Evolutionary conservation across 768 basidiomycete genomes (phyloP).

Genomic region (Leccinum broughii): DNA sequence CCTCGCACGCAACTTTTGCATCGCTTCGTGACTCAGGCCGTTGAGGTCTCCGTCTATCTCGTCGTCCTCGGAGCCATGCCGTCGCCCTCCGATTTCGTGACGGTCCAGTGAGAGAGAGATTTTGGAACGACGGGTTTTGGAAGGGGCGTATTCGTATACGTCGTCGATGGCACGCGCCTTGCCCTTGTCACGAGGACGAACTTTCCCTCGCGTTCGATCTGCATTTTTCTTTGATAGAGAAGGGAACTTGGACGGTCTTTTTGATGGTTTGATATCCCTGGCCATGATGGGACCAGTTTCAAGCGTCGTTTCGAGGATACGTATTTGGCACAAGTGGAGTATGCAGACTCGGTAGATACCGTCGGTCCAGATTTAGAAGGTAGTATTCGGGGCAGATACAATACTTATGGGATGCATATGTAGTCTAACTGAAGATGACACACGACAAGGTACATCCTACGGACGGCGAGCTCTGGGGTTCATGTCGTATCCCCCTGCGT

Average conservation of each 20-base stretch:
- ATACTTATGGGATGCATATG: not conserved
- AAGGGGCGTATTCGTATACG: constrained; percentile 63
- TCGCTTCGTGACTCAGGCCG: constrained; percentile 28
- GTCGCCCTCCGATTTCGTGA: constrained; percentile 45
- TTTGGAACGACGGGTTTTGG: constrained; percentile 50
- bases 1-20: constrained; percentile 41
- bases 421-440: not conserved
- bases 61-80: constrained; percentile 35
- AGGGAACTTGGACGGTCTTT: constrained; percentile 7
- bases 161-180: constrained; percentile 43
- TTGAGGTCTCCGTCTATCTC: constrained; percentile 37
- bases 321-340: not conserved
- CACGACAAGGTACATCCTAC: constrained; percentile 10
- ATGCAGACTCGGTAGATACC: too few species aligned
- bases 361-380: too few species aligned
- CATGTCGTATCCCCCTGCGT: not conserved
- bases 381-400: too few species aligned
- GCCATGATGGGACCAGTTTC: constrained; percentile 13
- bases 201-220: constrained; percentile 50
- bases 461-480: constrained; percentile 1
- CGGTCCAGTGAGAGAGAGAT: constrained; percentile 55
- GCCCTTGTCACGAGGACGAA: constrained; percentile 9
- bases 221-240: constrained; percentile 38
- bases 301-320: not conserved
- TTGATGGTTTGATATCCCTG: constrained; percentile 18